phyloP scores from a whole-genome alignment of 2,329 filamentous ascomycete species.

The Hymenoscyphus repandus region DNA sequence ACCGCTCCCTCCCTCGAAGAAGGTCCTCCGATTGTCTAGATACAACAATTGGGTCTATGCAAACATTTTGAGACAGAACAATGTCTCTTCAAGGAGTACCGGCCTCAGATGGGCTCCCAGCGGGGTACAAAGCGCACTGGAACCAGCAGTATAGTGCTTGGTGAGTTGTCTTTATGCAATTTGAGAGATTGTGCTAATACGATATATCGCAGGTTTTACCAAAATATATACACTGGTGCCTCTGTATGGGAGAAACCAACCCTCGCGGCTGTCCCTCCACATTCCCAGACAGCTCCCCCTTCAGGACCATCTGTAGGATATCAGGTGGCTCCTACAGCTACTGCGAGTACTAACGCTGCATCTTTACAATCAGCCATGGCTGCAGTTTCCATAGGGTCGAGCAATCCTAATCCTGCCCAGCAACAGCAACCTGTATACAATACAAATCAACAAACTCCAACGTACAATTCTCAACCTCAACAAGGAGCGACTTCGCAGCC shows the following conservation, averaged over 20 bases:
- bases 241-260: slow-evolving; percentile 14
- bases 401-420: neutral
- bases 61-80: neutral
- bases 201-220: slow-evolving; percentile 10
- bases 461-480: neutral
- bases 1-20: too few relatives aligned
- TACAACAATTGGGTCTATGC: too few relatives aligned
- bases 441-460: neutral
- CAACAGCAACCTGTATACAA: neutral
- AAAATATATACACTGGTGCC: slow-evolving; percentile 13
- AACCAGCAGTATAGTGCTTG: slow-evolving; percentile 12
- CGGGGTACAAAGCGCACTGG: slow-evolving; percentile 15
- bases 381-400: slow-evolving; percentile 2
- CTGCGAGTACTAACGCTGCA: neutral
- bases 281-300: slow-evolving; percentile 2
- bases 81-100: neutral
- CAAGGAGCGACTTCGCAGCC: neutral
- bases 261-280: slow-evolving; percentile 2
- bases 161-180: neutral
- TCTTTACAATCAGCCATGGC: slow-evolving; percentile 8
- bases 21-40: too few relatives aligned
- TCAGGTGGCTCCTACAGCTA: neutral
- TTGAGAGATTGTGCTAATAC: neutral
- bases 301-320: slow-evolving; percentile 10
- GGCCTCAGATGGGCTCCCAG: slow-evolving; percentile 2